These are phyloP conservation scores for Penicillium paxilli DNA, from an alignment of 495 filamentous ascomycete genomes.

Conservation along the genomic window DNA sequence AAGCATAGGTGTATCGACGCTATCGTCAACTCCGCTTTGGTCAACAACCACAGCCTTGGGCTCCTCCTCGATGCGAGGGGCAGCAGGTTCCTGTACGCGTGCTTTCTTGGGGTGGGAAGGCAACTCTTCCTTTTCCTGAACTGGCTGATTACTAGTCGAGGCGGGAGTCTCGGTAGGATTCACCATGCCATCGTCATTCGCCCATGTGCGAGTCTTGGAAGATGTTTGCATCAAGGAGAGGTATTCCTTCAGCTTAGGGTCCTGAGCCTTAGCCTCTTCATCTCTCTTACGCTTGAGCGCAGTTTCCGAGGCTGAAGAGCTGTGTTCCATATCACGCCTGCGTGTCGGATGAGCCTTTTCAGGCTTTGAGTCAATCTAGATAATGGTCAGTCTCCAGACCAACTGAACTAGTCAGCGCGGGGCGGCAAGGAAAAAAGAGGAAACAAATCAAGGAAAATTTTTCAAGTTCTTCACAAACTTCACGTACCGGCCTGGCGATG, in stretches of 20 bases:
- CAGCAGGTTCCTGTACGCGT: constrained; percentile 22
- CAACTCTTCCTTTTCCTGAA: constrained; percentile 37
- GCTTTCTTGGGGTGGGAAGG: constrained; percentile 46
- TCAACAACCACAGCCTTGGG: constrained; percentile 30
- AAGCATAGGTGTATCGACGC: constrained; percentile 15
- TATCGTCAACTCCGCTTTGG: constrained; percentile 15
- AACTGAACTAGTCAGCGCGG: constrained; percentile 47
- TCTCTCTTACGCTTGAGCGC: constrained; percentile 60
- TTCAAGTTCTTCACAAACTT: constrained; percentile 6
- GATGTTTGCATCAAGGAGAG: constrained; percentile 75
- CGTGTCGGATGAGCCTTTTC: constrained; percentile 35
- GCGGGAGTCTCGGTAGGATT: constrained; percentile 25
- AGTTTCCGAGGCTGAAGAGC: constrained; percentile 14
- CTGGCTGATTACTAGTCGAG: constrained; percentile 21
- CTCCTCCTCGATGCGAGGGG: constrained; percentile 8
- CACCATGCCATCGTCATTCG: constrained; percentile 54
- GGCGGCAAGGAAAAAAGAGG: constrained; percentile 27
- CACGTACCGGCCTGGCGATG: constrained; percentile 78
- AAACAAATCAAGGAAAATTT: constrained; percentile 8
- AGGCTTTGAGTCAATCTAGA: constrained; percentile 43
- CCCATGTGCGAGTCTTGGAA: constrained; percentile 67
- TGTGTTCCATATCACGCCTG: constrained; percentile 29
- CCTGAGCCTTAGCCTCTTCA: constrained; percentile 46
- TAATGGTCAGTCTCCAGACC: constrained; percentile 48
- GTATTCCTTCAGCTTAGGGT: constrained; percentile 84